Evolutionary conservation across 768 basidiomycete species (phyloP), one percentile per base, ranked within the genome.

Genomic region (Pleurotus cornucopiae): DNA sequence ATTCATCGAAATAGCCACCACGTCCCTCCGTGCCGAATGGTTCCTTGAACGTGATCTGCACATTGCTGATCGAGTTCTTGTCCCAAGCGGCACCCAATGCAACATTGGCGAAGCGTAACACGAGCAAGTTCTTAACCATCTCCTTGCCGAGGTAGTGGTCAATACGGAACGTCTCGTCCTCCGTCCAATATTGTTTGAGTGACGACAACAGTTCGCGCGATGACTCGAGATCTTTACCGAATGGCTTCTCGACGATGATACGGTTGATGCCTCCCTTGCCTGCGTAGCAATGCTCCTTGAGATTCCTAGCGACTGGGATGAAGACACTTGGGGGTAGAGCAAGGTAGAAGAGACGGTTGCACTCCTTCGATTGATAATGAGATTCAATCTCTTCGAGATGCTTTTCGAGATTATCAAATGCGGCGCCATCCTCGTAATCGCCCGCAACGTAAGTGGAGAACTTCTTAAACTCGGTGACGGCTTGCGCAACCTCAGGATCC

Each of bases 1-100:
- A 99, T 73, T 98, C 95, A 70, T 99, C 96, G 76, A 99, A 99
- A 81, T 99, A 99, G 14, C 97, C 96, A n/a, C 96, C 96, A 62
- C 96, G 91, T n/a, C 96, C 96, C 69, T 99, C 97, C 47, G 96
- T 99, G 16, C 96, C 96, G 68, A 98, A 98, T 2, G 95, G 94
- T 72, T 98, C 97, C 77, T 98, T 98, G 84, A 98, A 98, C 13
- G 94, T 97, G 73, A 98, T 97, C 72, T 99, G 97, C 34, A 99
- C 94, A 67, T 94, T 98, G 73, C 83, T 86, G 76, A 99, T 89
- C 58, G 85, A 92, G 71, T 95, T 93, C 72, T 92, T 96, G 76
- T 98, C 95, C 92, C 95, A 97, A 39, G 84, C 82, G 25, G 91
- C 85, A 60, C 84, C 85, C 77, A 97, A 72, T 21, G 94, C 90